phyloP scores from a whole-genome alignment of 305 asterid species.

The Solanum aculeatissimum region DNA sequence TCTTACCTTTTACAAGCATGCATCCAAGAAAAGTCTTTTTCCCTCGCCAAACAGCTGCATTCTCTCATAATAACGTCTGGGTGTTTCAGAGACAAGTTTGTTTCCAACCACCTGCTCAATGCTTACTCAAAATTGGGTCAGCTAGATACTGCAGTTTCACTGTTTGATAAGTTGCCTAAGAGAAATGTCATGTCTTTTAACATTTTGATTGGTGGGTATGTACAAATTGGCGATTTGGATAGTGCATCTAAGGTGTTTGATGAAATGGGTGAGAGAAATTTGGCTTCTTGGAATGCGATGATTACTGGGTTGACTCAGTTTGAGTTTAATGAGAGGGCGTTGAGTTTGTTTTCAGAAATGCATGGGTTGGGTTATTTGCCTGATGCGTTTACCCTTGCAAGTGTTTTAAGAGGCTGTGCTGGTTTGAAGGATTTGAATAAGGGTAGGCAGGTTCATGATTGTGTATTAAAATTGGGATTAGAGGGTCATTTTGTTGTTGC shows the following conservation, averaged over 20 bases:
- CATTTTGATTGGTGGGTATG: constrained; percentile 66
- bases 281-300: constrained; percentile 88
- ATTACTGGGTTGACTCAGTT: constrained; percentile 53
- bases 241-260: constrained; percentile 45
- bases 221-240: constrained; percentile 47
- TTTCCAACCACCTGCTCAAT: constrained; percentile 57
- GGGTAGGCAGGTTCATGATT: constrained; percentile 66
- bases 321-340: constrained; percentile 51
- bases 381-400: constrained; percentile 66
- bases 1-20: constrained; percentile 63
- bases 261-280: constrained; percentile 52
- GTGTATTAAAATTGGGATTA: constrained; percentile 39
- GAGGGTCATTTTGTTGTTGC: constrained; percentile 56
- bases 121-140: constrained; percentile 47
- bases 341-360: constrained; percentile 46
- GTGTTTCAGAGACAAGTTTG: constrained; percentile 38
- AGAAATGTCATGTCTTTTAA: constrained; percentile 71
- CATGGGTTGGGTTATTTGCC: constrained; percentile 43
- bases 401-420: constrained; percentile 87
- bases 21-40: constrained; percentile 33
- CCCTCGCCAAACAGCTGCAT: constrained; percentile 51
- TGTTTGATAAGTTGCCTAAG: constrained; percentile 58
- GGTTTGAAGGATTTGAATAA: constrained; percentile 58
- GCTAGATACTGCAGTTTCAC: constrained; percentile 21
- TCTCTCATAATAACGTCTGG: constrained; percentile 49